Evolutionary conservation across 768 basidiomycete species (phyloP).

Genomic region (Podaxis pistillaris): DNA sequence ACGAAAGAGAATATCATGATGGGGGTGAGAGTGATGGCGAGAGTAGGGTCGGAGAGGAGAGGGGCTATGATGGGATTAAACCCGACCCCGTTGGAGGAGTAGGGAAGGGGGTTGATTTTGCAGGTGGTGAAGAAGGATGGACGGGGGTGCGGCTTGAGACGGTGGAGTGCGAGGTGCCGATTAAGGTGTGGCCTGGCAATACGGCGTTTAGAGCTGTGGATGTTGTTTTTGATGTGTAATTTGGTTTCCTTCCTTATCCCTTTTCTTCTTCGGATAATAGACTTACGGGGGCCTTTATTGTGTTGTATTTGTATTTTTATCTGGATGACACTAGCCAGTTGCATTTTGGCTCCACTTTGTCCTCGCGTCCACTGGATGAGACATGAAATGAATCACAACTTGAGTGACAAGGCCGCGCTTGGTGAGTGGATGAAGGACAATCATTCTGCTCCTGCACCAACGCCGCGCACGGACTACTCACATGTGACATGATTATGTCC

Average conservation of each 20-base stretch:
- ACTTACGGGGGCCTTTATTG: not conserved
- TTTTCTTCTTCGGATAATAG: not conserved
- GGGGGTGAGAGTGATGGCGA: constrained; percentile 46
- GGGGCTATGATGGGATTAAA: constrained; percentile 49
- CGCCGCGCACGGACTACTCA: no score
- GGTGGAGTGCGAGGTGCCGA: constrained; percentile 92
- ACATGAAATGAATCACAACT: not conserved
- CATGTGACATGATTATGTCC: no score
- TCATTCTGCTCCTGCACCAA: no score
- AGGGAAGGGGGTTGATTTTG: constrained; percentile 50
- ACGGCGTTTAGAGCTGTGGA: constrained; percentile 81
- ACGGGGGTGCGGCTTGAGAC: constrained; percentile 71
- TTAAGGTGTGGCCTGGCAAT: constrained; percentile 86
- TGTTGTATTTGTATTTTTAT: not conserved
- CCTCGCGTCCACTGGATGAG: not conserved
- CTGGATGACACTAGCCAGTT: not conserved
- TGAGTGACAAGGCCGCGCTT: no score
- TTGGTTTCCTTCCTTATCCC: not conserved
- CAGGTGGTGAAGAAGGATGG: constrained; percentile 63
- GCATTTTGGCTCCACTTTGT: not conserved
- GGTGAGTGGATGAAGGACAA: no score
- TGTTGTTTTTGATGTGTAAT: constrained; percentile 72
- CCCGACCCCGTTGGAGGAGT: constrained; percentile 47
- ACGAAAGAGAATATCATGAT: constrained; percentile 56
- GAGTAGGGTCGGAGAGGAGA: constrained; percentile 20